Conservation (phyloP, 768 basidiomycete genomes). For the Amanita rimosa region DNA sequence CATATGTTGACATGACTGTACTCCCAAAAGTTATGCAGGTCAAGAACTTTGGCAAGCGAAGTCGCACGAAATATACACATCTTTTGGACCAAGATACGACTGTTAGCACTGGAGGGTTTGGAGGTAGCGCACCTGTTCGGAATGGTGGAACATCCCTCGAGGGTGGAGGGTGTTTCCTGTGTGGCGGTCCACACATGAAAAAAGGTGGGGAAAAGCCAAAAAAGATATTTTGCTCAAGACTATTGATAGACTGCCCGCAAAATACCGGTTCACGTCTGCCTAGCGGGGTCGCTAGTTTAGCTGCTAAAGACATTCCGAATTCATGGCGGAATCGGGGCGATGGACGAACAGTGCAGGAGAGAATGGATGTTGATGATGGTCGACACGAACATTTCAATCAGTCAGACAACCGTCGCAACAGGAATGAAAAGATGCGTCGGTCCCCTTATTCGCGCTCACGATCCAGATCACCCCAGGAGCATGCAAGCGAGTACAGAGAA, state of each 20-base stretch:
- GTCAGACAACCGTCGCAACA: slow-evolving; percentile 14
- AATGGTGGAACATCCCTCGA: slow-evolving; percentile 44
- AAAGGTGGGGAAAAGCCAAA: slow-evolving; percentile 42
- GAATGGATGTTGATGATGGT: neutral
- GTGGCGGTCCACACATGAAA: slow-evolving; percentile 90
- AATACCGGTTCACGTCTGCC: slow-evolving; percentile 18
- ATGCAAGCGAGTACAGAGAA: slow-evolving; percentile 11
- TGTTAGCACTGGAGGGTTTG: slow-evolving; percentile 47
- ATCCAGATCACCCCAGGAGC: slow-evolving; percentile 19
- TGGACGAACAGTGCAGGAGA: neutral
- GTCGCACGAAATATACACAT: slow-evolving; percentile 94
- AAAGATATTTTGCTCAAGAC: neutral
- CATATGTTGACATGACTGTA: slow-evolving; percentile 76
- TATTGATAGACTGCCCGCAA: slow-evolving; percentile 36
- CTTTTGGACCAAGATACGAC: slow-evolving; percentile 92
- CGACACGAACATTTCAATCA: neutral
- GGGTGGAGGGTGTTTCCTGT: slow-evolving; percentile 76
- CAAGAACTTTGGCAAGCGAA: slow-evolving; percentile 86
- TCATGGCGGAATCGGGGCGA: neutral
- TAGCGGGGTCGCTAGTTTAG: neutral
- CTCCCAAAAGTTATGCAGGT: slow-evolving; percentile 97
- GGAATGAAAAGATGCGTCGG: slow-evolving; percentile 16
- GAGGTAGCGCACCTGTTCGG: slow-evolving; percentile 42
- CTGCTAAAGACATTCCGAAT: neutral
- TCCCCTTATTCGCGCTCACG: slow-evolving; percentile 17